These are phyloP conservation scores for Aspergillus brasiliensis DNA, from an alignment of 2,329 filamentous ascomycete species.

Conservation along the genomic window DNA sequence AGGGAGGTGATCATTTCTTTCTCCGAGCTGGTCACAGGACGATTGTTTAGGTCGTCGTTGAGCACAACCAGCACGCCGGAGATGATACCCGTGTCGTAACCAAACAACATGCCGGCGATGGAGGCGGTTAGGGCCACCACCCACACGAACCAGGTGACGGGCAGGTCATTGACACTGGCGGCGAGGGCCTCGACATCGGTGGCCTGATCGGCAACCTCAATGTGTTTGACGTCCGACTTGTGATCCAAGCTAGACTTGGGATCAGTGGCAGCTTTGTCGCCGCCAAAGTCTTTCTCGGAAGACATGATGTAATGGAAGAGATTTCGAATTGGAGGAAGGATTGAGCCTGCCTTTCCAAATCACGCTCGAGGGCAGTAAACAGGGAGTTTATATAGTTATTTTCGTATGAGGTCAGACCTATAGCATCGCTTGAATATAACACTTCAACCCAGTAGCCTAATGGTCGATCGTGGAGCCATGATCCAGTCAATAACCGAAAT, in stretches of 20 bases:
- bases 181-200: slow-evolving; percentile 10
- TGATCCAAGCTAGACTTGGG: background rate
- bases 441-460: background rate
- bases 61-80: slow-evolving; percentile 46
- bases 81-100: slow-evolving; percentile 53
- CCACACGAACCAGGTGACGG: slow-evolving; percentile 44
- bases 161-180: slow-evolving; percentile 37
- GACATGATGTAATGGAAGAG: background rate
- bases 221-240: slow-evolving; percentile 11
- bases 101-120: slow-evolving; percentile 34
- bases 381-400: background rate
- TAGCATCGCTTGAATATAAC: background rate
- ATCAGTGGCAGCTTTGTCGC: background rate
- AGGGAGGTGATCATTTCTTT: slow-evolving; percentile 57
- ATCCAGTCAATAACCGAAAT: slow-evolving; percentile 15
- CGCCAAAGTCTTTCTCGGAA: background rate
- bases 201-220: slow-evolving; percentile 11
- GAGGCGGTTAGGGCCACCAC: slow-evolving; percentile 42
- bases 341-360: background rate
- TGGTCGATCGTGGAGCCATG: slow-evolving; percentile 4
- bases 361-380: background rate
- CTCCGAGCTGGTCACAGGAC: slow-evolving; percentile 44
- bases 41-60: slow-evolving; percentile 41
- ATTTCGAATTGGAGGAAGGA: background rate
- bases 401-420: background rate